Percentiles rank a stretch among this genome's conserved stretches.
These are phyloP conservation scores for Diaporthe citri DNA, from an alignment of 2,329 filamentous ascomycete species.

Conservation along the genomic window DNA sequence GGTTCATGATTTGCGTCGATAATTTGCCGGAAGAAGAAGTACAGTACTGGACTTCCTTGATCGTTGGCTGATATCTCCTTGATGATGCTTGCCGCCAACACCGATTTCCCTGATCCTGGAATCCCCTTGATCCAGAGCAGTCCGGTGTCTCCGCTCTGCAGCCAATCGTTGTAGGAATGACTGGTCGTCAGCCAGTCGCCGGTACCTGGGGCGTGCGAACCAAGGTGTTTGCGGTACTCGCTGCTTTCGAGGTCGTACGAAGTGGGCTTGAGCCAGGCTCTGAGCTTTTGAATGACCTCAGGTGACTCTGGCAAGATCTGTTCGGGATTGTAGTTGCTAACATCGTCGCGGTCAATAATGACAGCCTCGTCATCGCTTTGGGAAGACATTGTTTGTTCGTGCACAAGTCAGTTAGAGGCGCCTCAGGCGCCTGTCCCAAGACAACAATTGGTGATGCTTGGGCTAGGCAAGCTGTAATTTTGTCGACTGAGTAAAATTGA, in stretches of 20 bases:
- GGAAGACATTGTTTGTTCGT: neutral
- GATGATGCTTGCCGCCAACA: neutral
- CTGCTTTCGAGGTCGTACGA: neutral
- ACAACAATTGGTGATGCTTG: neutral
- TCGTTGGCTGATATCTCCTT: neutral
- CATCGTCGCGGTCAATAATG: neutral
- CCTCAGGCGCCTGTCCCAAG: neutral
- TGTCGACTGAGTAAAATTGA: neutral
- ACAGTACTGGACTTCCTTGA: neutral
- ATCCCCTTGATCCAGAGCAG: neutral
- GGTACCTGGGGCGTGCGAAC: neutral
- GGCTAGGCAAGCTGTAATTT: neutral
- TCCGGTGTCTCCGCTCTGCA: neutral
- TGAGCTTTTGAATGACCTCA: neutral
- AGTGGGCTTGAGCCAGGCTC: neutral
- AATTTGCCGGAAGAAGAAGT: neutral
- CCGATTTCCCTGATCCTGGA: neutral
- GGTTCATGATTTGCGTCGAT: neutral
- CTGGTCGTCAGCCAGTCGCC: neutral
- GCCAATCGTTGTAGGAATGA: neutral
- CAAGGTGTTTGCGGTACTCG: neutral
- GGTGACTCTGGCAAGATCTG: neutral
- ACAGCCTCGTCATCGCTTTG: neutral
- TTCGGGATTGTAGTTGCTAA: neutral
- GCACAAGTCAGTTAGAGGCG: neutral